Evolutionary conservation across 805 yeast species (phyloP).

Genomic region (Ogataea pignaliae): DNA sequence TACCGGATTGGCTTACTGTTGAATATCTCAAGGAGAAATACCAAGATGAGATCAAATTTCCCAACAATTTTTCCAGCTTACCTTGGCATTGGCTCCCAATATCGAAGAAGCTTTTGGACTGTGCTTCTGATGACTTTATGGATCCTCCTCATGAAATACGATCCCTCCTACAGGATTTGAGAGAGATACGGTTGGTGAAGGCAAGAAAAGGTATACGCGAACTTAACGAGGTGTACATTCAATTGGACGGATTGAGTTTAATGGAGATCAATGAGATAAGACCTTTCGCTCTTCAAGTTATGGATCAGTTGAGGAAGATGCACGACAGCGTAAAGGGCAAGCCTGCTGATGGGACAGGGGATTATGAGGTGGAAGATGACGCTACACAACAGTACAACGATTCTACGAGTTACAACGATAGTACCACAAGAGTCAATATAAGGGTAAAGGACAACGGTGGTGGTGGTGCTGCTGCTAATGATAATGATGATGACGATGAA

Average conservation of each 20-base stretch:
- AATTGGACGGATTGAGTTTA: constrained; percentile 73
- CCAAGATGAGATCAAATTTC: constrained; percentile 59
- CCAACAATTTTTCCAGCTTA: constrained; percentile 58
- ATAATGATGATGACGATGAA: constrained; percentile 14
- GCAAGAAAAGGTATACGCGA: constrained; percentile 74
- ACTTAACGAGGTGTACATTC: constrained; percentile 78
- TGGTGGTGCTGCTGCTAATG: not conserved
- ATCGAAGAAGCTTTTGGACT: constrained; percentile 59
- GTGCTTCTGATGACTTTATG: constrained; percentile 72
- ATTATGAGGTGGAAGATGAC: not conserved
- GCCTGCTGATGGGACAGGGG: constrained; percentile 3
- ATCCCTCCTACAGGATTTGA: constrained; percentile 70
- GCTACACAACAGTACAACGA: not conserved
- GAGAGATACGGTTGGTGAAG: constrained; percentile 79
- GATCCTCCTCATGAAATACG: constrained; percentile 71
- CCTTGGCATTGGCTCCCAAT: constrained; percentile 91
- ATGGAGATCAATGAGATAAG: constrained; percentile 86
- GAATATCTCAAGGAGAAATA: constrained; percentile 50
- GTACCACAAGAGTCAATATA: constrained; percentile 1
- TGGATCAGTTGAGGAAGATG: constrained; percentile 69
- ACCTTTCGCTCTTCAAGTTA: constrained; percentile 73
- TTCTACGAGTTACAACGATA: not conserved
- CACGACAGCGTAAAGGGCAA: constrained; percentile 31
- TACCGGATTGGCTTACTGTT: constrained; percentile 78
- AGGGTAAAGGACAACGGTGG: too few species aligned